A percentile compares a stretch with the other conserved stretches of the same genome.
phyloP scores from a whole-genome alignment of 2,329 filamentous ascomycete genomes.

The Monilinia aucupariae region DNA sequence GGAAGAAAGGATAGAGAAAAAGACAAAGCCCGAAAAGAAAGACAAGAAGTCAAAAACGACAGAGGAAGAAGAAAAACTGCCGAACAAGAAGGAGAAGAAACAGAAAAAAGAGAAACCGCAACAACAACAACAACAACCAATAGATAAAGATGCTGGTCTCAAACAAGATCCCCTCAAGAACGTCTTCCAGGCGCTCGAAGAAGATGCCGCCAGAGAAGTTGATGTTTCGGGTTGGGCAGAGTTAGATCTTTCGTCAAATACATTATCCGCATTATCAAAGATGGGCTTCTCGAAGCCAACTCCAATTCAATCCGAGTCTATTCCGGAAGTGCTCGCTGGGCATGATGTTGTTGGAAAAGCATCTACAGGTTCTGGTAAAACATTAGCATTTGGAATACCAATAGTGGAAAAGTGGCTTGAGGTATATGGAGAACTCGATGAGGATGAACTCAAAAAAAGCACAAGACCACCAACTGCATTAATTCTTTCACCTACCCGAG shows the following conservation, averaged over 20 bases:
- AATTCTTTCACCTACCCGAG: slow-evolving; percentile 84
- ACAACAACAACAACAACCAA: slow-evolving; percentile 31
- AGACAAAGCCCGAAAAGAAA: slow-evolving; percentile 22
- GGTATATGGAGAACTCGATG: slow-evolving; percentile 39
- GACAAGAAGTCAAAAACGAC: slow-evolving; percentile 21
- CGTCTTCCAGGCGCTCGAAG: slow-evolving; percentile 42
- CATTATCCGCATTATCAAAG: slow-evolving; percentile 69
- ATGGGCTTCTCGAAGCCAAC: slow-evolving; percentile 79
- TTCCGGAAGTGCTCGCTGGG: slow-evolving; percentile 75
- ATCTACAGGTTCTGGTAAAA: slow-evolving; percentile 94
- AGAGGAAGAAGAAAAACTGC: slow-evolving; percentile 23
- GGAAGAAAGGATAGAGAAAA: neutral
- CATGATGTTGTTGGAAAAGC: slow-evolving; percentile 95
- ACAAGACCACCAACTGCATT: slow-evolving; percentile 61
- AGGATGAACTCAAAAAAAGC: slow-evolving; percentile 35
- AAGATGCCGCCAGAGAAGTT: slow-evolving; percentile 53
- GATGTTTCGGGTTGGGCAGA: slow-evolving; percentile 75
- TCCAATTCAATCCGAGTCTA: slow-evolving; percentile 70
- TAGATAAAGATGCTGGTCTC: slow-evolving; percentile 23
- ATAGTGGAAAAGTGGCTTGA: slow-evolving; percentile 80
- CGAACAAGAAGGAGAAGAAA: slow-evolving; percentile 29
- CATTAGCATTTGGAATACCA: slow-evolving; percentile 87
- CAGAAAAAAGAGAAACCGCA: slow-evolving; percentile 29
- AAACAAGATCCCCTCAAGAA: slow-evolving; percentile 28
- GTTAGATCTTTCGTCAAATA: slow-evolving; percentile 65